Evolutionary conservation across 768 basidiomycete species (phyloP).

Genomic region (Gloeostereum incarnatum): DNA sequence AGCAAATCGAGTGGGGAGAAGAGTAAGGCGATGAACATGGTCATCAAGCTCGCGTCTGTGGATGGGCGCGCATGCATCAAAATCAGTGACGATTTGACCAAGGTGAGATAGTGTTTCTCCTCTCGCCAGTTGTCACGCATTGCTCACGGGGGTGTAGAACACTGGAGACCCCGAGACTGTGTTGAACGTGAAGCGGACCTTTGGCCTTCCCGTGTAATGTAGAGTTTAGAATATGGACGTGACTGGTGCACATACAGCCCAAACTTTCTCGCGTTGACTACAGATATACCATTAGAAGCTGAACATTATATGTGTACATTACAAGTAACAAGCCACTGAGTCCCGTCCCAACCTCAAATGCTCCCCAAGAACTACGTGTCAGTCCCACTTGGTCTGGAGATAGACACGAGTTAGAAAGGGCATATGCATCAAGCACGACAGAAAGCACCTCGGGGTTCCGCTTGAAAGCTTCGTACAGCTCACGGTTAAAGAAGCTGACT

Average conservation of each 20-base stretch:
- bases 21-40: conserved; percentile 86
- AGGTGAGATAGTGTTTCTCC: conserved; percentile 29
- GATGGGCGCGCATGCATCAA: conserved; percentile 77
- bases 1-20: conserved; percentile 38
- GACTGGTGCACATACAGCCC: too few species aligned
- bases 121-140: neutral
- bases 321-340: too few species aligned
- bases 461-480: conserved; percentile 76
- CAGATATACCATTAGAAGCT: too few species aligned
- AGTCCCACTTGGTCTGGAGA: conserved; percentile 1
- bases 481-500: conserved; percentile 81
- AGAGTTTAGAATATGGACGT: too few species aligned
- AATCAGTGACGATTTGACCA: conserved; percentile 85
- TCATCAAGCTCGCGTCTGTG: conserved; percentile 82
- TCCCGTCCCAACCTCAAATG: too few species aligned
- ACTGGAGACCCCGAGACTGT: conserved; percentile 60
- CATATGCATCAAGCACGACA: neutral
- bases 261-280: too few species aligned
- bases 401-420: neutral
- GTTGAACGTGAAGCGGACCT: conserved; percentile 46
- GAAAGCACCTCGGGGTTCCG: conserved; percentile 65
- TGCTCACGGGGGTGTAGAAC: conserved; percentile 28
- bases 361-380: too few species aligned
- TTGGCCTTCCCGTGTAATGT: conserved; percentile 18
- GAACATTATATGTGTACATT: too few species aligned